Evolutionary conservation across 495 filamentous ascomycete species (phyloP).

Genomic region (Hypomontagnella submonticulosa): DNA sequence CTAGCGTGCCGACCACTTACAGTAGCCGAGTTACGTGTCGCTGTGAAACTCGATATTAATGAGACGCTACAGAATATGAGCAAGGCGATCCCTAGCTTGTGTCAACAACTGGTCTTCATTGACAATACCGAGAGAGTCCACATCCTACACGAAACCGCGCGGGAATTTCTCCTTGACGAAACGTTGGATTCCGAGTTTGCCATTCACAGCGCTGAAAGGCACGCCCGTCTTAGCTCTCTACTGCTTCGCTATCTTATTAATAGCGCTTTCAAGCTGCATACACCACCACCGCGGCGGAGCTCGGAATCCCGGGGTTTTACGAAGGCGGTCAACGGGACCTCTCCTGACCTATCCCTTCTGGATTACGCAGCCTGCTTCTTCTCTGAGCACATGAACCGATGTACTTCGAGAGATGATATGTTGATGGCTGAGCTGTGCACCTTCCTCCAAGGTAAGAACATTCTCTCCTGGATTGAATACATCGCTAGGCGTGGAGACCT

Average conservation of each 20-base stretch:
- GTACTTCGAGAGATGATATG: slow-evolving; percentile 28
- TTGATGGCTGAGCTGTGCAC: slow-evolving; percentile 29
- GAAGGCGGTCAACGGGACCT: background rate
- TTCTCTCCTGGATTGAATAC: slow-evolving; percentile 49
- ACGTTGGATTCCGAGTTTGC: slow-evolving; percentile 22
- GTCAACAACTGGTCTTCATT: slow-evolving; percentile 47
- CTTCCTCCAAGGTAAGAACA: slow-evolving; percentile 36
- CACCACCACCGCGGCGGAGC: background rate
- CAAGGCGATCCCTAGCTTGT: slow-evolving; percentile 45
- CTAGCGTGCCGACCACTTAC: slow-evolving; percentile 44
- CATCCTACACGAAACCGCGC: slow-evolving; percentile 50
- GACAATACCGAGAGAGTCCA: slow-evolving; percentile 40
- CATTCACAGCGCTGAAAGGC: slow-evolving; percentile 30
- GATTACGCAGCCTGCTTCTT: slow-evolving; percentile 46
- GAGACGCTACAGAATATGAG: slow-evolving; percentile 43
- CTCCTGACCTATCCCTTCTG: slow-evolving; percentile 28
- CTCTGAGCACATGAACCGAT: slow-evolving; percentile 44
- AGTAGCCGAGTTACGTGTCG: slow-evolving; percentile 39
- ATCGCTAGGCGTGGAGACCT: slow-evolving; percentile 40
- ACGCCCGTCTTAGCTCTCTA: slow-evolving; percentile 36
- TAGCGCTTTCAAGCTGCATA: slow-evolving; percentile 22
- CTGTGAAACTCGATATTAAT: slow-evolving; percentile 45
- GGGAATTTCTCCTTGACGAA: slow-evolving; percentile 46
- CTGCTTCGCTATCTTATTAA: slow-evolving; percentile 40
- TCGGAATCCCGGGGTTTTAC: slow-evolving; percentile 12